Evolutionary conservation across 768 basidiomycete genomes (phyloP).

Genomic region (Fomitopsis serialis): DNA sequence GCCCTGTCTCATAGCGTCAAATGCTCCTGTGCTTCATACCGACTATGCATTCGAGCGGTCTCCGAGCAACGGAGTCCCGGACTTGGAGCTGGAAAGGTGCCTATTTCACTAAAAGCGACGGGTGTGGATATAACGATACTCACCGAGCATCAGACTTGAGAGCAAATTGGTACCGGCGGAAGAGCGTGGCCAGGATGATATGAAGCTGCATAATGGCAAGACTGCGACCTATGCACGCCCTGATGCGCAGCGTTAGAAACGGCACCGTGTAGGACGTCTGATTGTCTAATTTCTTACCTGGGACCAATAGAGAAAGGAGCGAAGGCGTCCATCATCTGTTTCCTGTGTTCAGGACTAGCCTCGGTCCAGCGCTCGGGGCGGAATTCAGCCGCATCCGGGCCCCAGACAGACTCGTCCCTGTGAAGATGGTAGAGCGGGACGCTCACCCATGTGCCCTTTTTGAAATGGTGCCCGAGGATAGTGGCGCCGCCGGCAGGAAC

Average conservation of each 20-base stretch:
- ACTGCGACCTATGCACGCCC: conserved; percentile 6
- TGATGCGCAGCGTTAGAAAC: background rate
- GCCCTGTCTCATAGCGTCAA: no score
- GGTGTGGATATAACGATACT: background rate
- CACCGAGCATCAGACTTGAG: conserved; percentile 50
- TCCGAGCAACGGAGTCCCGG: background rate
- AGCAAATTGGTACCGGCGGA: conserved; percentile 68
- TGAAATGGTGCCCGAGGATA: conserved; percentile 16
- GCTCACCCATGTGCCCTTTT: conserved; percentile 18
- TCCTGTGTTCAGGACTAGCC: conserved; percentile 1
- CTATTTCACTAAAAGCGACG: background rate
- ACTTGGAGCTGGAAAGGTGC: background rate
- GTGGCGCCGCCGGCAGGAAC: conserved; percentile 20
- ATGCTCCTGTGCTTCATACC: conserved; percentile 3
- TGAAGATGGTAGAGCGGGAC: conserved; percentile 14
- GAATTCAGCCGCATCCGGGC: conserved; percentile 14
- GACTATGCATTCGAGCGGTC: background rate
- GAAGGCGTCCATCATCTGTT: conserved; percentile 7
- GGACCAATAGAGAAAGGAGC: conserved; percentile 12
- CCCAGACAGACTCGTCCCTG: conserved; percentile 12
- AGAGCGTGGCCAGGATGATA: conserved; percentile 70
- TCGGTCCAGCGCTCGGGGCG: conserved; percentile 18
- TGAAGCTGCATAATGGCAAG: conserved; percentile 20
- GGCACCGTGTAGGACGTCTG: background rate
- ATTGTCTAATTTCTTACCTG: background rate